Base-by-base conservation (phyloP, 2,329 filamentous ascomycete genomes). In the Nigrospora oryzae region DNA sequence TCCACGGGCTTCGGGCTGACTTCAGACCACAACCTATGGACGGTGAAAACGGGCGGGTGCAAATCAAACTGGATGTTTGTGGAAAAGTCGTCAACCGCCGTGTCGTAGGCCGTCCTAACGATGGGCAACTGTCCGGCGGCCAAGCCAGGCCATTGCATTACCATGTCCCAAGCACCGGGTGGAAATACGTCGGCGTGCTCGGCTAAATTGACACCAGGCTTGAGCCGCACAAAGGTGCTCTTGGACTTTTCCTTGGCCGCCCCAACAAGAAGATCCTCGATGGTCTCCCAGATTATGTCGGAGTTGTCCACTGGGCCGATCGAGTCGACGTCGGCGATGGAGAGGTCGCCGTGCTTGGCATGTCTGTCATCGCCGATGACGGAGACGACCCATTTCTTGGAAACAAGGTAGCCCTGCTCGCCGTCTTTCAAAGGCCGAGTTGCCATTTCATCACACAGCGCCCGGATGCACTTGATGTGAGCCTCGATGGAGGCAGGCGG, bases 301-400 rank as follows among this genome's bases (percentile, higher is more conserved):
- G 85, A 81, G 59, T 96, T 96, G 69, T 96, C 89, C 31, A 97
- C 77, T 0, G 87, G 86, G 1, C 89, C 89, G 45, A 93, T 75
- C 8, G 67, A 55, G 11, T 71, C 60, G n/a, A 73, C 67, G 50
- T 86, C 85, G n/a, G 39, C 36, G 11, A 34, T 38, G 12, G 36
- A 17, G 48, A 77, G 74, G 49, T 74, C 71, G 16, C 71, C 73
- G 42, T 73, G 65, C 46, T 77, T 74, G 14, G 70, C 63, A n/a
- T 79, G 75, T 10, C 76, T 72, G 40, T 77, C 78, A 45, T 86
- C 73, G 19, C 84, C 76, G 47, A 84, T 70, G 3, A 93, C 87
- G 47, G 80, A 78, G 46, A 77, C 73, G 32, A 96, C 73, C 93
- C 93, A 97, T 47, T 74, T 73, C 42, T 75, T 77, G 2, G 90